phyloP scores from a whole-genome alignment of 2,329 filamentous ascomycete species.

The Xylariaceae sp. region DNA sequence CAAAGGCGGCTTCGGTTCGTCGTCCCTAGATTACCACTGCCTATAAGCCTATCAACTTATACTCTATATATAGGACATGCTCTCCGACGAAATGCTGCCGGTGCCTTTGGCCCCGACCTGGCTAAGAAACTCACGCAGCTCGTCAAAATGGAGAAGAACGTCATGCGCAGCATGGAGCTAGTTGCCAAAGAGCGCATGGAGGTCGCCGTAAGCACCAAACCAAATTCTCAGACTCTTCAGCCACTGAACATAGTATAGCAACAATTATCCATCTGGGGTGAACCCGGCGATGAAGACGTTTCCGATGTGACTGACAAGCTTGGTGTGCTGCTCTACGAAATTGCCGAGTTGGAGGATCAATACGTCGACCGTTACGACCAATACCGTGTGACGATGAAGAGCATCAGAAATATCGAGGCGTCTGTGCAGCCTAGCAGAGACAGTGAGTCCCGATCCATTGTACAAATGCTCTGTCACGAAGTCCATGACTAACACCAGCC shows the following conservation, averaged over 20 bases:
- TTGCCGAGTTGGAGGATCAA: slow-evolving; percentile 95
- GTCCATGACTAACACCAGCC: slow-evolving; percentile 18
- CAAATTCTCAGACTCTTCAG: slow-evolving; percentile 4
- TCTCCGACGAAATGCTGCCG: slow-evolving; percentile 69
- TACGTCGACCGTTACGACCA: slow-evolving; percentile 99
- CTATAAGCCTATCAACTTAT: slow-evolving; percentile 3
- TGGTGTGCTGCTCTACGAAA: slow-evolving; percentile 95
- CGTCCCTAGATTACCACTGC: slow-evolving; percentile 4
- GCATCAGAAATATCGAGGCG: slow-evolving; percentile 97
- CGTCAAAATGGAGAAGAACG: slow-evolving; percentile 99
- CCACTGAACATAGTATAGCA: slow-evolving; percentile 53
- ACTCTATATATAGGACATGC: slow-evolving; percentile 49
- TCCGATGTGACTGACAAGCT: slow-evolving; percentile 99
- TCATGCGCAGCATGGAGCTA: slow-evolving; percentile 96
- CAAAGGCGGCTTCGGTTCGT: slow-evolving; percentile 76
- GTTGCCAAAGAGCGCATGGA: slow-evolving; percentile 97
- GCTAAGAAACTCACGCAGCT: slow-evolving; percentile 97
- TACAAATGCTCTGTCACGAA: not conserved
- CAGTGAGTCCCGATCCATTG: slow-evolving; percentile 58
- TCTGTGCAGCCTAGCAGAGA: slow-evolving; percentile 97
- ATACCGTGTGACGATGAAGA: slow-evolving; percentile 98
- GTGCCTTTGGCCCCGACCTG: slow-evolving; percentile 78
- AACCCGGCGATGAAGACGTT: slow-evolving; percentile 92
- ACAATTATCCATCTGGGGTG: slow-evolving; percentile 98
- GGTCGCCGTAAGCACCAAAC: slow-evolving; percentile 71